Base-by-base conservation (phyloP, 768 basidiomycete genomes). In the Serendipita sp. region DNA sequence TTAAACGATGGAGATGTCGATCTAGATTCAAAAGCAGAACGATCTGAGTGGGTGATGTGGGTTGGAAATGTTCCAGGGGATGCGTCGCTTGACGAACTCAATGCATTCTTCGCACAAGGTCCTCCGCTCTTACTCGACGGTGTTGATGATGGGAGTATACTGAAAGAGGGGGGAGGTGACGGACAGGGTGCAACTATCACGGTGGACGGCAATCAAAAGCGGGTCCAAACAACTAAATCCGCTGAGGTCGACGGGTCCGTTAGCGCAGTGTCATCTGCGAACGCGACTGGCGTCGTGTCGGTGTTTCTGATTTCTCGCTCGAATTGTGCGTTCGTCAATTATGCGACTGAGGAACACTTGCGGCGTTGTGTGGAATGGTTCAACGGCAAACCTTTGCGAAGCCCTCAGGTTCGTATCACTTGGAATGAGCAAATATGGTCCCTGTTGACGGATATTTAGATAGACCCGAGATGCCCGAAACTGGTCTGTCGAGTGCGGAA, bases 31-130 rank as follows among this genome's bases (percentile, higher is more conserved):
- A 60, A 60, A 11, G 75, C 82, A 10, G 79, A 87, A 63, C 81
- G 90, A 13, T 90, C 89, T 4, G 89, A 91, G 65, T 94, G 88
- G 89, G 92, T 92, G 1, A 91, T 93, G 89, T 96, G 94, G 94
- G 85, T 84, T 11, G 94, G 94, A 8, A 97, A 97, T 70, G 87
- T 96, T 2, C 89, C 90, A 2, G 79, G 80, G 3, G 89, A 93
- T 69, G 84, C 90, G 15, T 83, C 82, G 2, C 81, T 91, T 66
- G 85, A 91, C 67, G 93, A 96, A 70, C 76, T 96, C 3, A 88
- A 86, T 87, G 76, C 77, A 4, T 94, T 93, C 72, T 93, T 97
- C 75, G 85, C 80, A 66, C 70, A 73, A 55, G 64, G 72, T 66
- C 70, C 5, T 31, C 60, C 44, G 33, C n/a, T 18, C 8, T 15